Evolutionary conservation across 2,329 filamentous ascomycete genomes (phyloP).

Genomic region (Diplodia intermedia): DNA sequence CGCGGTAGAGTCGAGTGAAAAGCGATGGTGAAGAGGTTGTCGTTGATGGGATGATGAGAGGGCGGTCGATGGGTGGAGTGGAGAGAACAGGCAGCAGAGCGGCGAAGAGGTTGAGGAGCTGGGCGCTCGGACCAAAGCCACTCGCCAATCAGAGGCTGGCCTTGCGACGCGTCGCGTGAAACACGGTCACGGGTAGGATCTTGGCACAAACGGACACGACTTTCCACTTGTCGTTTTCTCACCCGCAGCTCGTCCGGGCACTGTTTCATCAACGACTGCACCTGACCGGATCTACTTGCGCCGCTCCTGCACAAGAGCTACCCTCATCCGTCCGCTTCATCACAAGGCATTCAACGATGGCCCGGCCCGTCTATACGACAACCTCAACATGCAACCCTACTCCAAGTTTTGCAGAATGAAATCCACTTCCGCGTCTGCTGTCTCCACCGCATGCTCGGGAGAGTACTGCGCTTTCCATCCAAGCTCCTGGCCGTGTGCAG

Average conservation of each 20-base stretch:
- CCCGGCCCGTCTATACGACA: too few species aligned
- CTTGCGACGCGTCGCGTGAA: background rate
- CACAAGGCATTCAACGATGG: background rate
- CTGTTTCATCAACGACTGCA: background rate
- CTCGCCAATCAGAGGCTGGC: background rate
- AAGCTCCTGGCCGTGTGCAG: conserved; percentile 51
- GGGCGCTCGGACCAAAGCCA: too few species aligned
- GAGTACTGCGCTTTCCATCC: conserved; percentile 56
- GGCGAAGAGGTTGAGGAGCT: background rate
- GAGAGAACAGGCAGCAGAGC: background rate
- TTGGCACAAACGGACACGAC: background rate
- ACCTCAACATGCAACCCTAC: background rate
- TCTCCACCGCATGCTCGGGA: conserved; percentile 56
- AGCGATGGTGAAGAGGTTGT: background rate
- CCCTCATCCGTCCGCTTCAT: background rate
- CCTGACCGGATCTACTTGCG: background rate
- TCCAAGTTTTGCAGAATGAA: conserved; percentile 45
- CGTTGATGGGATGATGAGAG: background rate
- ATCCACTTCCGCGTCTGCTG: conserved; percentile 56
- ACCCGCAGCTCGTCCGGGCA: too few species aligned
- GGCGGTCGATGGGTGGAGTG: background rate
- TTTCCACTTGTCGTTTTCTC: background rate
- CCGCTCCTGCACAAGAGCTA: background rate
- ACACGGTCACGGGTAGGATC: background rate
- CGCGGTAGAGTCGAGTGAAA: background rate